Evolutionary conservation across 306 rosid genomes (phyloP).

Genomic region (Quercus parvula): DNA sequence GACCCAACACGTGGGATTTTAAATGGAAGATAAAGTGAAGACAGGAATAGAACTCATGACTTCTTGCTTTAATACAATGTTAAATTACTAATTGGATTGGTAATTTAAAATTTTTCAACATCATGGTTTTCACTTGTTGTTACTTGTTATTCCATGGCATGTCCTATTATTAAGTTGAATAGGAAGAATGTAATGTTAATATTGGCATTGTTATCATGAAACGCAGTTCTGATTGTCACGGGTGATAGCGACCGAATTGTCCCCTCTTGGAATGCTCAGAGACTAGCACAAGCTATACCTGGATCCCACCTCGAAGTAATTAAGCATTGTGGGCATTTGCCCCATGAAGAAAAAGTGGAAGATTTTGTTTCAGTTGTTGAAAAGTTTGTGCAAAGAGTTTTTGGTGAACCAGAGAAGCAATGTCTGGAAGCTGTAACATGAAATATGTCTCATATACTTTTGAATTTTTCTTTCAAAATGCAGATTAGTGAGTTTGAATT

Average conservation of each 20-base stretch:
- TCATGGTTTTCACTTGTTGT: background rate
- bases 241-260: constrained; percentile 80
- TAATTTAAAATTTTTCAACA: no score
- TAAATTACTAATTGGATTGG: no score
- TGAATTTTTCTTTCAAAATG: background rate
- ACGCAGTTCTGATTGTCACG: constrained; percentile 75
- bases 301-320: constrained; percentile 69
- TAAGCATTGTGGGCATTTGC: constrained; percentile 85
- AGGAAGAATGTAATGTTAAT: background rate
- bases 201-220: constrained; percentile 16
- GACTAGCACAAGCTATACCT: constrained; percentile 76
- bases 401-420: constrained; percentile 36
- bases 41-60: no score
- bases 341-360: constrained; percentile 85
- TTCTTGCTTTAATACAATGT: no score
- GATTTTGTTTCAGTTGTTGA: constrained; percentile 70
- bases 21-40: no score
- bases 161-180: constrained; percentile 2
- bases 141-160: no score
- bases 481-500: background rate
- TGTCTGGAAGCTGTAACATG: constrained; percentile 25
- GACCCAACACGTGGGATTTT: no score
- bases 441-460: constrained; percentile 11
- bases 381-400: constrained; percentile 55
- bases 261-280: constrained; percentile 86